Conservation (phyloP, 2,329 filamentous ascomycete genomes). For the Xylaria sp. region DNA sequence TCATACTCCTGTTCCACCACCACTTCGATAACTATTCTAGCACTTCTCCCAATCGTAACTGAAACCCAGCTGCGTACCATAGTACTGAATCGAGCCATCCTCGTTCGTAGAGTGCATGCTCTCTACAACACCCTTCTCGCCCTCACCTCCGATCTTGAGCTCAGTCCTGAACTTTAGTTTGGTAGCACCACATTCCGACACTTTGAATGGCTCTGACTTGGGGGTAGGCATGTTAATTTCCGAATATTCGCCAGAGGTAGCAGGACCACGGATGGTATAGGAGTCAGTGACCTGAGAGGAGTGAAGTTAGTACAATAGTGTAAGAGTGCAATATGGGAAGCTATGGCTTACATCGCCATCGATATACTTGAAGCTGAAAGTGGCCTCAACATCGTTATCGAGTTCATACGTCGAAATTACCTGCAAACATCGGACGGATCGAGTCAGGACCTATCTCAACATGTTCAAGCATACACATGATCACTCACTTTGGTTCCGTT, state of each 20-base stretch:
- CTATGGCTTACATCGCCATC: slow-evolving; percentile 11
- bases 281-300: slow-evolving; percentile 10
- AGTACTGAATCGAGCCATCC: slow-evolving; percentile 7
- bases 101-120: background rate
- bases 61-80: slow-evolving; percentile 18
- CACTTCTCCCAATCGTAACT: slow-evolving; percentile 25
- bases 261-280: background rate
- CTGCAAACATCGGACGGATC: background rate
- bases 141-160: slow-evolving; percentile 7
- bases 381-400: background rate
- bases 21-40: background rate
- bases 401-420: slow-evolving; percentile 9
- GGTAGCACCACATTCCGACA: slow-evolving; percentile 6
- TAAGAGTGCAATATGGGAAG: background rate
- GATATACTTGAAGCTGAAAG: slow-evolving; percentile 13
- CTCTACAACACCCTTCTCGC: slow-evolving; percentile 10
- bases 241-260: background rate
- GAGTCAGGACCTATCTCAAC: background rate
- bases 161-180: slow-evolving; percentile 17
- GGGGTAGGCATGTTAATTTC: background rate
- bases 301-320: background rate
- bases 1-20: background rate
- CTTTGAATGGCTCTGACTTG: background rate
- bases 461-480: background rate
- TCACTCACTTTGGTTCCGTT: slow-evolving; percentile 13